A percentile compares a stretch with the other conserved stretches of the same genome.
Conservation (phyloP, 495 filamentous ascomycete genomes). For the Bathelium albidoporum region DNA sequence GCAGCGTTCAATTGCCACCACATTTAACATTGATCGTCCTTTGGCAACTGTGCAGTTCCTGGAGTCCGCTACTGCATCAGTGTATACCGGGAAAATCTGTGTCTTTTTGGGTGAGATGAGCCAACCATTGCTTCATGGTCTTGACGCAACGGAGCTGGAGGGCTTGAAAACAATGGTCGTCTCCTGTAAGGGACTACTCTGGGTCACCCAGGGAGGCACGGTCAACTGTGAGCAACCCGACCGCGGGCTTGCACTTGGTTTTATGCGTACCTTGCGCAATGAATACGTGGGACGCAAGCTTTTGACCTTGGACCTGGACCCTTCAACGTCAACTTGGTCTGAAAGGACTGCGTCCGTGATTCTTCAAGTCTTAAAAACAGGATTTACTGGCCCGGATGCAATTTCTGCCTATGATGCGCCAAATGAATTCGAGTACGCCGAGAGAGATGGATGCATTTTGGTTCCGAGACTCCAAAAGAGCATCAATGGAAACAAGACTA, state of each 20-base stretch:
- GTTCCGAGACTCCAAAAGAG: not conserved
- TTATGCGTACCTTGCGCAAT: not conserved
- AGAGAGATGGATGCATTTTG: not conserved
- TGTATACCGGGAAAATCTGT: not conserved
- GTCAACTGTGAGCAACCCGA: not conserved
- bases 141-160: not conserved
- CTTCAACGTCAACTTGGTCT: not conserved
- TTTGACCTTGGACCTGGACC: not conserved
- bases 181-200: constrained; percentile 2
- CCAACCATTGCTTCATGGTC: too few species aligned
- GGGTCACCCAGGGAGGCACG: not conserved
- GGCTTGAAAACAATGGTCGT: not conserved
- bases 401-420: constrained; percentile 54
- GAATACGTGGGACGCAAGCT: not conserved
- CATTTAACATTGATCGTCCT: too few species aligned
- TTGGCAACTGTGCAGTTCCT: too few species aligned
- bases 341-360: not conserved
- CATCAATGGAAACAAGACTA: not conserved
- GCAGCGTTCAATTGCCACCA: too few species aligned
- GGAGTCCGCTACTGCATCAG: too few species aligned
- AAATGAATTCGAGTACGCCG: not conserved
- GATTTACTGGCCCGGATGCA: constrained; percentile 55
- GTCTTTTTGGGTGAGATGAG: not conserved
- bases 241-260: not conserved
- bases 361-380: constrained; percentile 20